phyloP scores from a whole-genome alignment of 2,329 filamentous ascomycete genomes.

The Pseudogymnoascus sp. region DNA sequence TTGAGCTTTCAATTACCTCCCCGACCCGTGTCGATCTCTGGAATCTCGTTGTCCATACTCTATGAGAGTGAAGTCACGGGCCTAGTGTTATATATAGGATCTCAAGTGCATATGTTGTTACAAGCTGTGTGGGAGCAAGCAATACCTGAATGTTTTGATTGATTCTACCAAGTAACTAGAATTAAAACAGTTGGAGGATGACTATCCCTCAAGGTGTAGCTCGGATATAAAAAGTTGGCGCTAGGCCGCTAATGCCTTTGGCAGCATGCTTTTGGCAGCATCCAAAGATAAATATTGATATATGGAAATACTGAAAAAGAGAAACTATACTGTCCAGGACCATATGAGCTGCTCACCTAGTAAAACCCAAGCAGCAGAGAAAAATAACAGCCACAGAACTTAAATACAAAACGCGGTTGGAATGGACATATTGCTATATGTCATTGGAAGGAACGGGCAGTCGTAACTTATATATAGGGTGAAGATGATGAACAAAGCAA shows the following conservation, averaged over 20 bases:
- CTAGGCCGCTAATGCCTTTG: constrained; percentile 4
- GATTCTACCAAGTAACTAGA: background rate
- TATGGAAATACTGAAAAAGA: background rate
- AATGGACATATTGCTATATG: background rate
- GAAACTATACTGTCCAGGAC: background rate
- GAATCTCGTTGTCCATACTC: background rate
- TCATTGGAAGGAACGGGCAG: background rate
- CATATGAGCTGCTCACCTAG: background rate
- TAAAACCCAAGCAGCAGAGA: background rate
- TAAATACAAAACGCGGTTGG: background rate
- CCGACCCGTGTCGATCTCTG: background rate
- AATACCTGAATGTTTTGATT: background rate
- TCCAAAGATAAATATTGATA: background rate
- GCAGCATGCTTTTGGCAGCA: background rate
- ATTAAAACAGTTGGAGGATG: background rate
- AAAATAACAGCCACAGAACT: background rate
- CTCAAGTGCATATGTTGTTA: background rate
- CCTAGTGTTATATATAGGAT: background rate
- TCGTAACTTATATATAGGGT: background rate
- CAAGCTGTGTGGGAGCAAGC: background rate
- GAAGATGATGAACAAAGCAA: background rate
- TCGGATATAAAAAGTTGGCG: background rate
- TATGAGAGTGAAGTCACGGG: background rate
- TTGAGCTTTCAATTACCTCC: constrained; percentile 3
- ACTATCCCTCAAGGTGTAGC: background rate